A percentile compares a stretch with the other conserved stretches of the same genome.
Conservation (phyloP, 179 eudicot genomes). For the Spergularia azorica region DNA sequence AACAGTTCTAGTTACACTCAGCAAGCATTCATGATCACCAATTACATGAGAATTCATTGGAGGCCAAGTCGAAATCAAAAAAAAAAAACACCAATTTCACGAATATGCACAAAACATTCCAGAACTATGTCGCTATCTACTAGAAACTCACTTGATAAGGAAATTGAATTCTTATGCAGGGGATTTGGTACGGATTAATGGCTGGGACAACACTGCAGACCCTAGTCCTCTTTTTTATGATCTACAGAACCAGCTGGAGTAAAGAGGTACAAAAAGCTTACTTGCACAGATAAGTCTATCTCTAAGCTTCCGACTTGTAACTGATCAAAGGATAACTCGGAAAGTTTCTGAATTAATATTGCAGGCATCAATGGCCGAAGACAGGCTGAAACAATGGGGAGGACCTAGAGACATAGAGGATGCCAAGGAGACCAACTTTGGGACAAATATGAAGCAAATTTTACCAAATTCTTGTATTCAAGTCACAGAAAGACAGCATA, state of each 20-base stretch:
- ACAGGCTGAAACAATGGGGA: slow-evolving; percentile 33
- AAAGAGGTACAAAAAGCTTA: slow-evolving; percentile 52
- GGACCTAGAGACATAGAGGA: slow-evolving; percentile 10
- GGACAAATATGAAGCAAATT: background rate
- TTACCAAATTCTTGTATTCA: background rate
- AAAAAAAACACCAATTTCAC: too few species aligned
- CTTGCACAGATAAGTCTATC: background rate
- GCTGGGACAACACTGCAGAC: slow-evolving; percentile 63
- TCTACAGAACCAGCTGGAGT: slow-evolving; percentile 57
- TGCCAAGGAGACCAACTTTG: background rate
- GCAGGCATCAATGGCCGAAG: slow-evolving; percentile 44
- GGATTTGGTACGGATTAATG: slow-evolving; percentile 59
- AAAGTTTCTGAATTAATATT: background rate
- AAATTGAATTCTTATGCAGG: slow-evolving; percentile 14
- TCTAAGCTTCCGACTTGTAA: background rate
- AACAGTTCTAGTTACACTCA: too few species aligned
- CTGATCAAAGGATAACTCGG: background rate
- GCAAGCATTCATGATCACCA: too few species aligned
- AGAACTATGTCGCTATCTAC: too few species aligned
- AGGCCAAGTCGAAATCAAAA: too few species aligned
- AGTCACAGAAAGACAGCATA: slow-evolving; percentile 9
- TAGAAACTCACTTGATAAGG: background rate
- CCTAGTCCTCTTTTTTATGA: slow-evolving; percentile 39
- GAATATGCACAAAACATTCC: too few species aligned
- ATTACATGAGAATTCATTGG: too few species aligned